A percentile compares a stretch with the other conserved stretches of the same genome.
phyloP scores from a whole-genome alignment of 2,329 filamentous ascomycete species.

The Paecilomyces dactylethromorphus region DNA sequence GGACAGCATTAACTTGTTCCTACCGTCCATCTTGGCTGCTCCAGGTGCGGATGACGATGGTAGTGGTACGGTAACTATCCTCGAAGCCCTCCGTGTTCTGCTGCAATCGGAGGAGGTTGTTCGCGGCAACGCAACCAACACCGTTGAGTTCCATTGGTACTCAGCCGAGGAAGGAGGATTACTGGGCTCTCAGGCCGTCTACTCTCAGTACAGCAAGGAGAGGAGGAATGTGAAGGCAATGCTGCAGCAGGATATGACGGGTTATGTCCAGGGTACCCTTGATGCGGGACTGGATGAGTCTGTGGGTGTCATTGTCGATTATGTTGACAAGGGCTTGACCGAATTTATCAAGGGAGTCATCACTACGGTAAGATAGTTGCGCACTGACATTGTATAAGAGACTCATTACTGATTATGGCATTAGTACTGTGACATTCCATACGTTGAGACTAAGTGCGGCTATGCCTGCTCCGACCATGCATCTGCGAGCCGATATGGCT shows the following conservation, averaged over 20 bases:
- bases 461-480: slow-evolving; percentile 74
- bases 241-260: slow-evolving; percentile 98
- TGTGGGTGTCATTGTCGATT: slow-evolving; percentile 90
- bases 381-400: neutral
- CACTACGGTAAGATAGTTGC: slow-evolving; percentile 47
- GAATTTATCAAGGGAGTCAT: slow-evolving; percentile 87
- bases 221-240: slow-evolving; percentile 81
- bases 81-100: slow-evolving; percentile 80
- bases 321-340: slow-evolving; percentile 74
- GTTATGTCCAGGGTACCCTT: slow-evolving; percentile 74
- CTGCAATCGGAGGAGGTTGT: slow-evolving; percentile 65
- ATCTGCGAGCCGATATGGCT: slow-evolving; percentile 60
- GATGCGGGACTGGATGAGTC: slow-evolving; percentile 77
- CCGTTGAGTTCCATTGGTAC: slow-evolving; percentile 96
- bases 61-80: slow-evolving; percentile 85
- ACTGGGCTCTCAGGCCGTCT: slow-evolving; percentile 84
- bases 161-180: slow-evolving; percentile 83
- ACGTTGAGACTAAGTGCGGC: slow-evolving; percentile 79
- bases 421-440: slow-evolving; percentile 85
- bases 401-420: slow-evolving; percentile 6
- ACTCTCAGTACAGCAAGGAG: slow-evolving; percentile 68
- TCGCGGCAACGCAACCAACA: slow-evolving; percentile 69
- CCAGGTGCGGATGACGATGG: slow-evolving; percentile 96
- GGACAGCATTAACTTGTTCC: slow-evolving; percentile 89
- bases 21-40: slow-evolving; percentile 75